phyloP scores from a whole-genome alignment of 2,329 filamentous ascomycete genomes.

The Simplicillium aogashimaense region DNA sequence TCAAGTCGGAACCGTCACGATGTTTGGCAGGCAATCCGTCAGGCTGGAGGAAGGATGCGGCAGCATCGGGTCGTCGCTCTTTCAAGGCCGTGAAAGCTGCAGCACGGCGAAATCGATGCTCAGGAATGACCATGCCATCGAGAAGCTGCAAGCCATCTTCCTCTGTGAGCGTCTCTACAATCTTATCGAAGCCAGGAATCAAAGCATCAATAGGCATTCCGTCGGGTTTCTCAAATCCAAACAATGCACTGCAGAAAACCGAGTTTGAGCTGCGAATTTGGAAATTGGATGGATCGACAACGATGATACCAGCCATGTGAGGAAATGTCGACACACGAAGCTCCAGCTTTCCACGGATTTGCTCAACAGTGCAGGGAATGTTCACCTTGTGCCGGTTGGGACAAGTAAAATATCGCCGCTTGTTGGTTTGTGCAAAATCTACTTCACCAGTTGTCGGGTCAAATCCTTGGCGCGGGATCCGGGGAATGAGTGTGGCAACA shows the following conservation, averaged over 20 bases:
- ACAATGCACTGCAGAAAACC: conserved; percentile 85
- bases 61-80: conserved; percentile 71
- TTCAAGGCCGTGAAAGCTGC: conserved; percentile 74
- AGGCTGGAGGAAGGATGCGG: conserved; percentile 70
- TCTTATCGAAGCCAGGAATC: conserved; percentile 78
- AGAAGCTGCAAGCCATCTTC: conserved; percentile 76
- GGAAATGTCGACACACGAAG: conserved; percentile 89
- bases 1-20: conserved; percentile 82
- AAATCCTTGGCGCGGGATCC: conserved; percentile 67
- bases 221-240: conserved; percentile 78
- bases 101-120: conserved; percentile 89
- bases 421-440: conserved; percentile 66
- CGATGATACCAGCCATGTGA: conserved; percentile 94
- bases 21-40: conserved; percentile 79
- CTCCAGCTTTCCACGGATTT: conserved; percentile 56
- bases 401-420: conserved; percentile 75
- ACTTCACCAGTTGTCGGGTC: conserved; percentile 59
- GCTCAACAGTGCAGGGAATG: conserved; percentile 75
- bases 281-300: conserved; percentile 70
- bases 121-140: conserved; percentile 94
- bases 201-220: conserved; percentile 70
- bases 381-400: conserved; percentile 66
- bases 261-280: conserved; percentile 87
- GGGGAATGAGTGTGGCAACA: conserved; percentile 69
- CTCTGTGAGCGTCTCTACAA: conserved; percentile 71